Evolutionary conservation across 345 rosid species (phyloP), one percentile per base, ranked within the genome.

Genomic region (Citrus trifoliata): DNA sequence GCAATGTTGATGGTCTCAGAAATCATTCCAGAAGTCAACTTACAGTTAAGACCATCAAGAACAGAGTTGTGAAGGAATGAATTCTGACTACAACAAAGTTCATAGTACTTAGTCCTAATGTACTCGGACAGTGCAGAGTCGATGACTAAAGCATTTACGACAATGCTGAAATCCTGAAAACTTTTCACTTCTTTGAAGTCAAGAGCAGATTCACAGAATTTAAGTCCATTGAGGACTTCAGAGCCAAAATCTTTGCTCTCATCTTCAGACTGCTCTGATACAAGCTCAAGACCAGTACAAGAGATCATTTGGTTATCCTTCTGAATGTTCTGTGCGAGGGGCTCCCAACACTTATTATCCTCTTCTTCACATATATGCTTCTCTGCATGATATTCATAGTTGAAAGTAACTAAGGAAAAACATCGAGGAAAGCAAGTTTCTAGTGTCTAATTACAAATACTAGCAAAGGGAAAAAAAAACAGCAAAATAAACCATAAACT

Each of bases 81-180:
- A 3, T 78, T 85, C 75, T 83, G 86, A 40, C 83, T 81, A 56
- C 82, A 21, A 70, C 91, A 88, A 75, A 87, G 87, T n/a, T 87
- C 84, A 55, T 79, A 85, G 67, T 88, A 87, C 79, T 87, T 88
- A 64, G 32, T 38, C 37, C 55, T 78, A 14, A 82, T 60, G 82
- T 85, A 69, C 73, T 80, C 78, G 55, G 83, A 51, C 67, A 88
- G 79, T 73, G 79, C 79, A 2, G 81, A 58, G 77, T 80, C 81
- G 24, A 88, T 79, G 37, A 85, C 73, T 58, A 86, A 74, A 61
- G 87, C 89, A 48, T 85, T 80, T 1, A 68, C 82, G 1, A 80
- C 33, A 58, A 88, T 71, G 48, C 69, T 79, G 70, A 88, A 88
- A 66, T 86, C 79, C 21, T 86, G 76, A 1, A 86, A 46, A 32